phyloP scores from a whole-genome alignment of 2,329 filamentous ascomycete species.

The Diaporthe longicolla region DNA sequence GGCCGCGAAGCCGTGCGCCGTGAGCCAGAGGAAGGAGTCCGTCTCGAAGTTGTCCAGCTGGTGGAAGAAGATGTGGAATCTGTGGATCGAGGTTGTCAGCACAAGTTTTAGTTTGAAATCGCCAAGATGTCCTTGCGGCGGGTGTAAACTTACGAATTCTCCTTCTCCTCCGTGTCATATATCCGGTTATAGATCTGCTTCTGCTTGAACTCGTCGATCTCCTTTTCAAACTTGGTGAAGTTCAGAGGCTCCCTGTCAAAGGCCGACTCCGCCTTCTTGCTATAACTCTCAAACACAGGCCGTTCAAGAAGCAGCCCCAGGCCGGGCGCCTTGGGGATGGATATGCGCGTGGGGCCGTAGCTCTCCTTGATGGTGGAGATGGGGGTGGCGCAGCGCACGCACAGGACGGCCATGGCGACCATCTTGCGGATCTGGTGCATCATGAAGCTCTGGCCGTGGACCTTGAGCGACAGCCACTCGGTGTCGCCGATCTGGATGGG shows the following conservation, averaged over 20 bases:
- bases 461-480: conserved; percentile 95
- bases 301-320: conserved; percentile 90
- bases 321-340: conserved; percentile 94
- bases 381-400: conserved; percentile 87
- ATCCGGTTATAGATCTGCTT: conserved; percentile 92
- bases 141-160: conserved; percentile 81
- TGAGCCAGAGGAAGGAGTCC: conserved; percentile 82
- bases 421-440: conserved; percentile 99
- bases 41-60: conserved; percentile 82
- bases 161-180: conserved; percentile 89
- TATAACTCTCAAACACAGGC: conserved; percentile 93
- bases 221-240: conserved; percentile 82
- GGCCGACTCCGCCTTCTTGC: conserved; percentile 76
- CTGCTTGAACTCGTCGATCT: conserved; percentile 92
- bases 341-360: conserved; percentile 80
- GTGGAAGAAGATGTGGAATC: conserved; percentile 84
- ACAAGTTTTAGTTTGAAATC: no score
- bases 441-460: conserved; percentile 99
- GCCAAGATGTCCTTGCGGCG: no score
- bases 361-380: conserved; percentile 79
- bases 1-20: conserved; percentile 76
- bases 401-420: conserved; percentile 91
- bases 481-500: conserved; percentile 91
- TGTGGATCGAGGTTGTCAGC: conserved; percentile 50
- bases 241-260: conserved; percentile 79